Evolutionary conservation across 1,284 basidiomycete genomes (phyloP), one percentile per base, ranked within the genome.

Genomic region (Lentinus polychrous): DNA sequence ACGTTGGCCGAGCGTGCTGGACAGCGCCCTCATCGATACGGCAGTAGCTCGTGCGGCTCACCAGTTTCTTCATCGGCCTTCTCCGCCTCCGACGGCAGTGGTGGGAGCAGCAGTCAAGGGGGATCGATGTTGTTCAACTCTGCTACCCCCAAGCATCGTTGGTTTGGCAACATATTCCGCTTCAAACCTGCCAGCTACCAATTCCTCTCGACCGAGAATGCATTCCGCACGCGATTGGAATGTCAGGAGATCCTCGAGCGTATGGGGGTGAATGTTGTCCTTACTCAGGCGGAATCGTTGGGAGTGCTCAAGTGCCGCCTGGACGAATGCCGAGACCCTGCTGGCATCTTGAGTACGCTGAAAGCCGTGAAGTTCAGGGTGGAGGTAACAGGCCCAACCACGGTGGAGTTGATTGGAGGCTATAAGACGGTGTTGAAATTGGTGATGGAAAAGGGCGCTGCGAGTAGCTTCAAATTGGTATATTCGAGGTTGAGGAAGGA

Each of bases 101-200:
- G 68, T 22, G 73, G 27, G 10, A 27, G 27, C 27, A 27, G 5
- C 27, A 27, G 27, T 27, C 27, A 27, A 27, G 27, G 27, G 27
- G 27, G 27, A 27, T 27, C 27, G 10, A 27, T 27, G 27, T 27
- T 10, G 27, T 27, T 27, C 27, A 27, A 10, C 27, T 27, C 71
- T 15, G 66, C 73, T 11, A 70, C 73, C 2, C 79, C 78, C 7
- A 88, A 86, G 64, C 80, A 86, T 43, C 82, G 80, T 49, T 97
- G 94, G 94, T 83, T 98, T 56, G 81, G 83, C 46, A 88, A 86
- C 54, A 76, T 96, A 41, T 95, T 97, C 78, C 87, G 83, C 61
- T 86, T 91, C 73, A 91, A 86, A 60, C 82, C 89, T 0, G 72
- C 79, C 14, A 75, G 72, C 12, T 83, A 82, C 64, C 70, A 70